Evolutionary conservation across 371 early-diverging fungal species (phyloP).

Genomic region (Mortierella sp.): DNA sequence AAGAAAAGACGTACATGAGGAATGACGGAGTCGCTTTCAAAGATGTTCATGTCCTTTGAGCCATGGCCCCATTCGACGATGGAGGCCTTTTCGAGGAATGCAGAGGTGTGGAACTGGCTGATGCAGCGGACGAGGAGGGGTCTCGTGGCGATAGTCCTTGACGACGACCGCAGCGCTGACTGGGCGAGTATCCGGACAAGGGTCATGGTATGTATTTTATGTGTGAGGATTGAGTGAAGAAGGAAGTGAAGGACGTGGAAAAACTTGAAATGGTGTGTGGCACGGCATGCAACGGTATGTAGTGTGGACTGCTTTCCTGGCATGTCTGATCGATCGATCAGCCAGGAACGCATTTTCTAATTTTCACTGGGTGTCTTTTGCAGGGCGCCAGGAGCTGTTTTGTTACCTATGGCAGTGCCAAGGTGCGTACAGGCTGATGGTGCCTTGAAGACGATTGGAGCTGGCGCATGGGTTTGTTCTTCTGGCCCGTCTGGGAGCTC

Average conservation of each 20-base stretch:
- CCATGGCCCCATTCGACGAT: constrained; percentile 52
- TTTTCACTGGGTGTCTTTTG: too few species aligned
- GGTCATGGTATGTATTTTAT: background rate
- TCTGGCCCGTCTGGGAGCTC: too few species aligned
- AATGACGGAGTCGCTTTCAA: constrained; percentile 30
- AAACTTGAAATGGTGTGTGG: background rate
- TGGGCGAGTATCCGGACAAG: background rate
- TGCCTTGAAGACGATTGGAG: too few species aligned
- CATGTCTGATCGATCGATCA: too few species aligned
- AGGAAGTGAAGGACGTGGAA: background rate
- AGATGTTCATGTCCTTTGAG: constrained; percentile 23
- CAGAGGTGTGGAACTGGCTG: constrained; percentile 37
- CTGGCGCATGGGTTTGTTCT: too few species aligned
- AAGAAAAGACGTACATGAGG: constrained; percentile 21
- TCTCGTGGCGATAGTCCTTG: background rate
- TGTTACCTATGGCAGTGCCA: too few species aligned
- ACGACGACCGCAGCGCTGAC: background rate
- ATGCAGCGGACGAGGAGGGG: background rate
- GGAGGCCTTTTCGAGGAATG: constrained; percentile 25
- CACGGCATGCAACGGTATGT: too few species aligned
- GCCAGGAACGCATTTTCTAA: too few species aligned
- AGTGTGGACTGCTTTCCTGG: too few species aligned
- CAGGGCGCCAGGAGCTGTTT: too few species aligned
- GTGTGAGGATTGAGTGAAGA: background rate
- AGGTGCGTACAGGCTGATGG: too few species aligned